phyloP scores from a whole-genome alignment of 2,329 filamentous ascomycete genomes.

The Arthrobotrys iridis region DNA sequence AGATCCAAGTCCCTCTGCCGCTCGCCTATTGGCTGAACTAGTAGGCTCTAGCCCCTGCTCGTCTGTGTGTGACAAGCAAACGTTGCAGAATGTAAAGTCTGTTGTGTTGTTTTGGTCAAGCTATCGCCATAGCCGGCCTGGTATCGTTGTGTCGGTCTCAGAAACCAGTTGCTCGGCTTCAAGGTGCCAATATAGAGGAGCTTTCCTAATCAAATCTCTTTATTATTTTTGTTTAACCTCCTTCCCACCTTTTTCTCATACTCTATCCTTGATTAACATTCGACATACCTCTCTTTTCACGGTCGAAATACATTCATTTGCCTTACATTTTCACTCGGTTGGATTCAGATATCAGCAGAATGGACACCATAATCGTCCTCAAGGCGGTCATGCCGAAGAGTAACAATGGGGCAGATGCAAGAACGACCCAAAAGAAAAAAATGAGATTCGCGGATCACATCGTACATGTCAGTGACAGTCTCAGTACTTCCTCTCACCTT shows the following conservation, averaged over 20 bases:
- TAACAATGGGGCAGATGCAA: not conserved
- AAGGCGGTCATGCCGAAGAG: not conserved
- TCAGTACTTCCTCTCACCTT: not conserved
- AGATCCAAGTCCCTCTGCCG: too few species aligned
- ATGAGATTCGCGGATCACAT: not conserved
- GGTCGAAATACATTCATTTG: too few species aligned
- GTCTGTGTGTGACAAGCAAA: constrained; percentile 18
- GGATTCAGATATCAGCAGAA: too few species aligned
- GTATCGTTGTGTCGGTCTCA: too few species aligned
- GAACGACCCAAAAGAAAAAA: not conserved
- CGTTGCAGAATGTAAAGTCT: not conserved
- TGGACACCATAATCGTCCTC: too few species aligned
- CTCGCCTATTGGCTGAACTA: too few species aligned
- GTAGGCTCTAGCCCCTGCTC: not conserved
- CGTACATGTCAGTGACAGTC: constrained; percentile 5
- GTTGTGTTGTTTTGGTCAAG: constrained; percentile 18
- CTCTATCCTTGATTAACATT: too few species aligned
- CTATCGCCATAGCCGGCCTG: not conserved
- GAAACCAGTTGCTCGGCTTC: not conserved
- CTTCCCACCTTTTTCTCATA: not conserved
- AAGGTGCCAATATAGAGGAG: not conserved
- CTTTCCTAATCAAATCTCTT: not conserved
- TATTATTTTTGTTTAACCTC: not conserved
- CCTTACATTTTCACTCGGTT: too few species aligned
- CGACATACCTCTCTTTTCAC: too few species aligned